Percentiles rank a stretch among this genome's conserved stretches.
These are phyloP conservation scores for Leccinum longicurvipes DNA, from an alignment of 768 basidiomycete species.

Conservation along the genomic window DNA sequence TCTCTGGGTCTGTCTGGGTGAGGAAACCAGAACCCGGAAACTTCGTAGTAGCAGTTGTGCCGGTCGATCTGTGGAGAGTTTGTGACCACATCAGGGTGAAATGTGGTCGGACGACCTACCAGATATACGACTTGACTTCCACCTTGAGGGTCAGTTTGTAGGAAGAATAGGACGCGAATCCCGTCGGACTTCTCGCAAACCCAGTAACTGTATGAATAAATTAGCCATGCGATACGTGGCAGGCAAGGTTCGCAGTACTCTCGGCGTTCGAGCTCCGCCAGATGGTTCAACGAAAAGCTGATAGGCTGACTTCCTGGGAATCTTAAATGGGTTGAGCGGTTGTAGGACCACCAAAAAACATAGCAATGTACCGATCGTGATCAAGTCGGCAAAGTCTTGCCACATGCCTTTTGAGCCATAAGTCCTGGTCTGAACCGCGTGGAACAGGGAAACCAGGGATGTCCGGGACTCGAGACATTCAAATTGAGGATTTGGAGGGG, in stretches of 20 bases:
- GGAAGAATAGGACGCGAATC: conserved; percentile 80
- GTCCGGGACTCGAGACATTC: conserved; percentile 62
- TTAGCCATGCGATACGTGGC: conserved; percentile 10
- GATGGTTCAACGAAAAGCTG: conserved; percentile 71
- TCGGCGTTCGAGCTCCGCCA: conserved; percentile 74
- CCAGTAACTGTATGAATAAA: conserved; percentile 71
- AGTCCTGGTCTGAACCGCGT: conserved; percentile 54
- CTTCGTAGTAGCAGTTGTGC: conserved; percentile 78
- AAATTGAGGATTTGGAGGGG: neutral
- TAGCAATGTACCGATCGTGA: conserved; percentile 51
- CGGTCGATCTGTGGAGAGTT: conserved; percentile 75
- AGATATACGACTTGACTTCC: conserved; percentile 67
- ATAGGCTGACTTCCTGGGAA: conserved; percentile 98
- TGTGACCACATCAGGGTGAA: conserved; percentile 1
- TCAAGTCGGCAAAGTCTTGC: conserved; percentile 62
- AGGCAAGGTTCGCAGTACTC: conserved; percentile 50
- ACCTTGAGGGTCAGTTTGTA: conserved; percentile 54
- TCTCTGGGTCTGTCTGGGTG: conserved; percentile 70
- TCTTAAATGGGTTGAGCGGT: conserved; percentile 36
- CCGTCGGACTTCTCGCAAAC: conserved; percentile 99
- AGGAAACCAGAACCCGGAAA: conserved; percentile 83
- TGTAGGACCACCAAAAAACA: conserved; percentile 2
- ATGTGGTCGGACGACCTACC: conserved; percentile 43
- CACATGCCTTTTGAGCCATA: conserved; percentile 65
- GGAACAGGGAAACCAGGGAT: conserved; percentile 62